Evolutionary conservation across 2,329 filamentous ascomycete species (phyloP), one percentile per base, ranked within the genome.

Genomic region (Dissoconium aciculare): DNA sequence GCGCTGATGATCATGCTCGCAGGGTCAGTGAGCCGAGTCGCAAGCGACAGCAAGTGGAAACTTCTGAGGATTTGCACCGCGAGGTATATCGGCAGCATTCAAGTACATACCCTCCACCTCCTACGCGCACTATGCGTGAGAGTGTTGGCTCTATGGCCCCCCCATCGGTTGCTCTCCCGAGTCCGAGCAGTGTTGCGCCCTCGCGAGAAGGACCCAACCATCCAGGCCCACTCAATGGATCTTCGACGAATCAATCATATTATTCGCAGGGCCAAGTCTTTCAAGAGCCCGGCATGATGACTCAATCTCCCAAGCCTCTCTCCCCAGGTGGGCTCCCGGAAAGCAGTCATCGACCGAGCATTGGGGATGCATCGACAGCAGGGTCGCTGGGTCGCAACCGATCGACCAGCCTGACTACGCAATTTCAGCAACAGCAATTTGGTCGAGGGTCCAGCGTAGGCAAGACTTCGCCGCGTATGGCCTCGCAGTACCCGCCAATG

Each of bases 281-380:
- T 50, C 68, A 73, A 5, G 74, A 83, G 28, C 47, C 45, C 40
- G 68, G 70, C 31, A 57, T 59, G 32, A 79, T 92, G 61, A 89
- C 79, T 3, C 83, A 93, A 54, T 91, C 81, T 42, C 83, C 84
- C 0, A 91, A 85, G 50, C 78, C 84, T 3, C 62, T 92, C 24
- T 84, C 76, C 37, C 78, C 78, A n/a, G 66, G 66, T 11, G 62
- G 63, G 34, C 59, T 62, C 39, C 28, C 40, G 21, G 60, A 65
- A 37, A 50, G 57, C 12, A n/a, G n/a, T n/a, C 62, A 67, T 34
- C 51, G 64, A 12, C 62, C 76, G 29, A 71, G 71, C 41, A 55
- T 66, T 11, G 54, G 59, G 16, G 55, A 67, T 37, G 57, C 36
- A 11, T 45, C 49, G 24, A 52, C 46, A 33, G 47, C 60, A 31